Conservation (phyloP, 768 basidiomycete genomes). For the Leccinum variicolor region DNA sequence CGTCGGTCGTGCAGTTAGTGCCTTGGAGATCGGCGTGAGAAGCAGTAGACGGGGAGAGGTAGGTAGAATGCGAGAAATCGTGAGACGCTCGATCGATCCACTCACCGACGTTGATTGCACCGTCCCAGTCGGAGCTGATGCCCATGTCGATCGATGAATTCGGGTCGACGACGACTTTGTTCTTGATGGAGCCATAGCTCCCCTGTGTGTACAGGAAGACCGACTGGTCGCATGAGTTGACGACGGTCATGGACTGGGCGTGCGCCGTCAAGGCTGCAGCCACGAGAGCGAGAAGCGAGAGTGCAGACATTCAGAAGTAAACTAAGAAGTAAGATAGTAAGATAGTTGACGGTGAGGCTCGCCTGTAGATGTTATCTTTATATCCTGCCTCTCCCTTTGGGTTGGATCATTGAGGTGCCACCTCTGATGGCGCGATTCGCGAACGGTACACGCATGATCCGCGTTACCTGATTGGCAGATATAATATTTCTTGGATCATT, state of each 20-base stretch:
- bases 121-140: conserved; percentile 20
- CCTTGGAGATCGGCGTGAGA: conserved; percentile 6
- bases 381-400: neutral
- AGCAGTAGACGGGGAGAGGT: neutral
- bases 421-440: neutral
- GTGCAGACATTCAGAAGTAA: neutral
- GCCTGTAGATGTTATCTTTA: neutral
- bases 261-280: neutral
- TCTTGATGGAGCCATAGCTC: conserved; percentile 21
- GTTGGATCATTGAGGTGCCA: neutral
- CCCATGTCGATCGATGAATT: conserved; percentile 14
- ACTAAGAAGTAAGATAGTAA: neutral
- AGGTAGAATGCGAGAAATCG: neutral
- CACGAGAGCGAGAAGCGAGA: conserved; percentile 11
- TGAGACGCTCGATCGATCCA: no score
- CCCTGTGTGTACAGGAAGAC: conserved; percentile 23
- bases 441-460: neutral
- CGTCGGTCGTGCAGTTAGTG: conserved; percentile 16
- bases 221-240: conserved; percentile 19
- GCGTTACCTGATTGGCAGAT: neutral
- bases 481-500: neutral
- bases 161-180: conserved; percentile 14
- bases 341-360: neutral
- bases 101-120: conserved; percentile 21
- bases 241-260: conserved; percentile 23